Percentiles rank a stretch among this genome's conserved stretches.
Evolutionary conservation across 306 rosid genomes (phyloP).

Genomic region (Cucurbita maxima): DNA sequence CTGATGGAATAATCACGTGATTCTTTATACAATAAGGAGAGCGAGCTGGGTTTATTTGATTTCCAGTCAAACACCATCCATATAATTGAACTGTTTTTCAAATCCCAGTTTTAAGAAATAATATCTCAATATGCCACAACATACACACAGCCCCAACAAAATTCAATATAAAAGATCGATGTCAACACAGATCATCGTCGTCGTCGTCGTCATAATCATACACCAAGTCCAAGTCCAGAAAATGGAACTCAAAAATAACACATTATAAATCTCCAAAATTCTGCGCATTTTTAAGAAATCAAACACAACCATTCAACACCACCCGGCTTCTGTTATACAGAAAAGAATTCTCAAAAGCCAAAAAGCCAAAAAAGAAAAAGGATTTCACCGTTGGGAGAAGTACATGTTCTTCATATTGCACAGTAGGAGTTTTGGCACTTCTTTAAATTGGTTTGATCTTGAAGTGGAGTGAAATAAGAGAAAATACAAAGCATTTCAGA

Average conservation of each 20-base stretch:
- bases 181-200: neutral
- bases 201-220: too few species aligned
- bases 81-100: too few species aligned
- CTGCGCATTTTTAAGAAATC: neutral
- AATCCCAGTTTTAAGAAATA: too few species aligned
- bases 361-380: neutral
- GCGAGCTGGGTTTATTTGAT: too few species aligned
- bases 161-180: neutral
- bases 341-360: neutral
- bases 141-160: neutral
- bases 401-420: neutral
- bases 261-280: neutral
- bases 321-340: neutral
- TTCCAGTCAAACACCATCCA: too few species aligned
- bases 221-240: neutral
- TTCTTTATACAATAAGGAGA: too few species aligned
- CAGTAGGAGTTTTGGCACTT: neutral
- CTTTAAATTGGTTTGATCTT: slow-evolving; percentile 85
- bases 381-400: neutral
- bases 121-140: too few species aligned
- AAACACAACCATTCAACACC: neutral
- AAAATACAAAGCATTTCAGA: slow-evolving; percentile 88
- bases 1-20: too few species aligned
- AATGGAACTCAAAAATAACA: neutral
- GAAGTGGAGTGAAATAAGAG: slow-evolving; percentile 91